Evolutionary conservation across 345 rosid genomes (phyloP).

Genomic region (Camelina laxa): DNA sequence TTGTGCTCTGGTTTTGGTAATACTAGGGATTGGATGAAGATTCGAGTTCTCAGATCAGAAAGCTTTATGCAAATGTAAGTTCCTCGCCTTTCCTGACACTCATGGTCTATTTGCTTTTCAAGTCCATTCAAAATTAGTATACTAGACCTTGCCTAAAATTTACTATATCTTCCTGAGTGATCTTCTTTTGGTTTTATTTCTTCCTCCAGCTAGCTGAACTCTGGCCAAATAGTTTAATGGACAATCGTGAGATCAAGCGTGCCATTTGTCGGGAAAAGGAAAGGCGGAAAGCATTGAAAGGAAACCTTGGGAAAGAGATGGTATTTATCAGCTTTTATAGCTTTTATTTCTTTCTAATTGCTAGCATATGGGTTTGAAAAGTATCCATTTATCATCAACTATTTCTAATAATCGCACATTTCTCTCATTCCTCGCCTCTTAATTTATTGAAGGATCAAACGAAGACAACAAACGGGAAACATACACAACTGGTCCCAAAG

Average conservation of each 20-base stretch:
- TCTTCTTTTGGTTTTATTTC: slow-evolving; percentile 28
- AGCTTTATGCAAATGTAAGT: slow-evolving; percentile 79
- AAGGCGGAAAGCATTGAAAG: slow-evolving; percentile 45
- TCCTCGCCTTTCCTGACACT: slow-evolving; percentile 20
- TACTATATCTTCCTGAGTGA: slow-evolving; percentile 38
- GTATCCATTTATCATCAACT: slow-evolving; percentile 17
- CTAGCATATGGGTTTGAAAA: background rate
- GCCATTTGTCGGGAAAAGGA: slow-evolving; percentile 91
- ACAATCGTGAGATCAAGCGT: slow-evolving; percentile 86
- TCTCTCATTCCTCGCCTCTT: slow-evolving; percentile 14
- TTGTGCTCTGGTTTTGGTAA: slow-evolving; percentile 37
- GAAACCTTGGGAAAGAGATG: slow-evolving; percentile 35
- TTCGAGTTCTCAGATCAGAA: slow-evolving; percentile 82
- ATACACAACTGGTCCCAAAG: slow-evolving; percentile 50
- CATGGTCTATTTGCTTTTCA: slow-evolving; percentile 31
- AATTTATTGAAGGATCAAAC: slow-evolving; percentile 55
- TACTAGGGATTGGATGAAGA: slow-evolving; percentile 89
- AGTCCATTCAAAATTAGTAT: slow-evolving; percentile 1
- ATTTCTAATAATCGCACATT: background rate
- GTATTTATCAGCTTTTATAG: slow-evolving; percentile 14
- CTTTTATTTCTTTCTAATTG: background rate
- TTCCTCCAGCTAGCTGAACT: slow-evolving; percentile 74
- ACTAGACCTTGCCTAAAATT: slow-evolving; percentile 1
- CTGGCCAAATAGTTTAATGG: slow-evolving; percentile 89
- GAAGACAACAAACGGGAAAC: slow-evolving; percentile 60